A percentile compares a stretch with the other conserved stretches of the same genome.
phyloP scores from a whole-genome alignment of 148 eudicot species.

The Chenopodium formosanum region DNA sequence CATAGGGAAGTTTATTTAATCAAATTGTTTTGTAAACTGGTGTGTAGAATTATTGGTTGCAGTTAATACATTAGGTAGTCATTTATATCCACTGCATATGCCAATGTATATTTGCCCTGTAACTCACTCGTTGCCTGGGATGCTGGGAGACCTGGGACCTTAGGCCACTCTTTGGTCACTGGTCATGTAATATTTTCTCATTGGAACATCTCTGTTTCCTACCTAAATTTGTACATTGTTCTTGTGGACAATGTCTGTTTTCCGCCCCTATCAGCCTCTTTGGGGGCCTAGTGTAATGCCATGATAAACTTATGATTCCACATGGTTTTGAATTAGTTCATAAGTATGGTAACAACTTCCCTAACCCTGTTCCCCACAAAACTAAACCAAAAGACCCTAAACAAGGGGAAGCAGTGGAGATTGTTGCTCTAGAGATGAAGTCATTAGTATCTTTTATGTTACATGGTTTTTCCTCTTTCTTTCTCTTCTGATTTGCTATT shows the following conservation, averaged over 20 bases:
- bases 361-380: neutral
- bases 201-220: neutral
- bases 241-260: neutral
- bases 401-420: neutral
- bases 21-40: neutral
- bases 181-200: neutral
- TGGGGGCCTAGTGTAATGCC: neutral
- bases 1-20: neutral
- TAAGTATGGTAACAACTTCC: neutral
- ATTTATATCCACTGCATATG: neutral
- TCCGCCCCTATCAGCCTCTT: neutral
- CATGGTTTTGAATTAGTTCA: neutral
- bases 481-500: neutral
- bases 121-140: neutral
- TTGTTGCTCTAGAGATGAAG: neutral
- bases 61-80: neutral
- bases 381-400: neutral
- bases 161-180: neutral
- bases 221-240: neutral
- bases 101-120: neutral
- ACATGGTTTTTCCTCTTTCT: neutral
- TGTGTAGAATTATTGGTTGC: neutral
- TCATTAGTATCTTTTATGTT: neutral
- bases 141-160: neutral
- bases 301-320: neutral